These are phyloP conservation scores for Madurella fahalii DNA, from an alignment of 2,329 filamentous ascomycete species.

Conservation along the genomic window DNA sequence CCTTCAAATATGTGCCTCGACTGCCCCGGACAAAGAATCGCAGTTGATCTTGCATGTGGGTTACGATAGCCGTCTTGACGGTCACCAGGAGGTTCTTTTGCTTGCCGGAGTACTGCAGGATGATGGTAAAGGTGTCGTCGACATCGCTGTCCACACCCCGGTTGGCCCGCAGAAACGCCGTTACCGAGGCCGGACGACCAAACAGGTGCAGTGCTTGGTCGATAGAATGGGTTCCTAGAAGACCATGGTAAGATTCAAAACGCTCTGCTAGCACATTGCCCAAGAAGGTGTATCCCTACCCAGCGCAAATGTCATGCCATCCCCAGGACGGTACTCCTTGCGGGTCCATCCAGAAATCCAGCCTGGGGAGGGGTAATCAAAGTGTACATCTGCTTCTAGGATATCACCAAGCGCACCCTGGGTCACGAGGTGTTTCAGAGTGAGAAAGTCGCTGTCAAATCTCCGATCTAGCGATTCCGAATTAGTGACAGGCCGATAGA, in stretches of 20 bases:
- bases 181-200: conserved; percentile 54
- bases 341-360: conserved; percentile 35
- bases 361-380: conserved; percentile 48
- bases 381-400: conserved; percentile 63
- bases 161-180: conserved; percentile 53
- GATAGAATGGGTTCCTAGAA: conserved; percentile 54
- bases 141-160: conserved; percentile 40
- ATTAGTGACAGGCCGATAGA: conserved; percentile 16
- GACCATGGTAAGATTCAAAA: neutral
- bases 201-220: conserved; percentile 58
- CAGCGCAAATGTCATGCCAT: conserved; percentile 41
- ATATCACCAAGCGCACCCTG: conserved; percentile 55
- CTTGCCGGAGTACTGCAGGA: conserved; percentile 51
- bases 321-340: conserved; percentile 35
- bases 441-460: conserved; percentile 59
- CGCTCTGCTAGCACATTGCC: neutral
- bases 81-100: conserved; percentile 50
- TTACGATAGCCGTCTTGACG: conserved; percentile 57
- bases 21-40: conserved; percentile 60
- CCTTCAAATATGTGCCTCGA: conserved; percentile 47
- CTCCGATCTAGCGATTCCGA: conserved; percentile 34
- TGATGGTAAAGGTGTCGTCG: conserved; percentile 50
- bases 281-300: conserved; percentile 25
- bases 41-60: conserved; percentile 55
- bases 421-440: conserved; percentile 51